Evolutionary conservation across 1,139 yeast genomes (phyloP).

Genomic region (Yamadazyma atmosphaerica): DNA sequence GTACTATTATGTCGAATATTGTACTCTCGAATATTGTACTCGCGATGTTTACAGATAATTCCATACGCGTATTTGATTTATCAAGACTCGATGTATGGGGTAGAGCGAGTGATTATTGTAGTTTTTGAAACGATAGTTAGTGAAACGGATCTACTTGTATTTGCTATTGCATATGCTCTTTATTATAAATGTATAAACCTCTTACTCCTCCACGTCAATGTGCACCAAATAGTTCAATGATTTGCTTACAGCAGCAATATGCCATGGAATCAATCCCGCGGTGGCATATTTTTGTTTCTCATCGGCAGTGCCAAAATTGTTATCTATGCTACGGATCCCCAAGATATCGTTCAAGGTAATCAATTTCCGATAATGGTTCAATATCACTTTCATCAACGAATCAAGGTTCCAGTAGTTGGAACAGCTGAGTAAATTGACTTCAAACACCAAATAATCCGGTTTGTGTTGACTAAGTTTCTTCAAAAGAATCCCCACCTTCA

Average conservation of each 20-base stretch:
- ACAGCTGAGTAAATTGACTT: conserved; percentile 68
- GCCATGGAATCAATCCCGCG: conserved; percentile 68
- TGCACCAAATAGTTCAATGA: conserved; percentile 51
- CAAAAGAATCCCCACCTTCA: conserved; percentile 69
- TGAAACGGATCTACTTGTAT: no score
- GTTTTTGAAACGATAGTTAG: no score
- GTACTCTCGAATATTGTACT: no score
- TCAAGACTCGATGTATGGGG: no score
- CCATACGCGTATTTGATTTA: no score
- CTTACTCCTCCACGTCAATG: conserved; percentile 39
- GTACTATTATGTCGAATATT: no score
- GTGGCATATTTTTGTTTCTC: conserved; percentile 23
- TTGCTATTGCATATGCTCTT: no score
- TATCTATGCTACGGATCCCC: conserved; percentile 32
- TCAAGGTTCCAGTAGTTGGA: conserved; percentile 60
- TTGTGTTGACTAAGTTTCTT: conserved; percentile 25
- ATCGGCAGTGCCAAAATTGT: conserved; percentile 16
- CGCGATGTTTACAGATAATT: no score
- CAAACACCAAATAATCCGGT: conserved; percentile 41
- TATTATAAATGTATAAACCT: no score
- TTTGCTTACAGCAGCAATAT: conserved; percentile 72
- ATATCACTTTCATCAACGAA: conserved; percentile 56
- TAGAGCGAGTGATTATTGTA: no score
- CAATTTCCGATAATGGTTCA: conserved; percentile 68
- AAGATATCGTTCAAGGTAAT: conserved; percentile 51